Evolutionary conservation across 306 rosid genomes (phyloP), one percentile per base, ranked within the genome.

Genomic region (Quillaja saponaria): DNA sequence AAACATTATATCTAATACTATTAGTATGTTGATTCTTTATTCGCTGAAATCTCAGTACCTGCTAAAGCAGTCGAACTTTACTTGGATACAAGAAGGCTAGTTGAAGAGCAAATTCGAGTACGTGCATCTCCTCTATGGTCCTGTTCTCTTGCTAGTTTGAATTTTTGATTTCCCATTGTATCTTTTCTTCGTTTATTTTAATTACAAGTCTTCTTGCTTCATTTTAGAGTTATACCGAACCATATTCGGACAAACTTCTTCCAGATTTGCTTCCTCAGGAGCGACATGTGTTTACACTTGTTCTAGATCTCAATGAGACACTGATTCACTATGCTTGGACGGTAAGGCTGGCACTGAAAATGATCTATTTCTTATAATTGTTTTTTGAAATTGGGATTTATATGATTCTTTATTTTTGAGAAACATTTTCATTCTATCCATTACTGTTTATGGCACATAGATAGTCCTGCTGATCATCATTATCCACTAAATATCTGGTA

Each of bases 221-320:
- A 20, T 71, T 72, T 20, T 71, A 92, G 99, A 81, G 87, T 68
- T 89, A 83, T 66, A 80, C 96, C 0, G 99, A 92, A 68, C 99
- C 99, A 66, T 87, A 77, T 12, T 63, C 95, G 3, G 99, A 92
- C 55, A 89, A 86, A 83, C 99, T 92, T 76, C 99, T 92, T 83
- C 99, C 99, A 40, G 97, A 92, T 70, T 78, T 89, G 87, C 91
- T 72, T 68, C 96, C 97, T 66, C 63, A 77, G 72, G 97, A 92
- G 69, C 81, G 51, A 25, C 95, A 87, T 58, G 95, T 83, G 66
- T 86, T 87, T 77, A 92, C 99, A 28, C 99, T 92, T 48, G 99
- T 89, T 81, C 77, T 92, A 65, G 99, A 92, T 89, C 84, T 92
- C 34, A 87, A 92, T 37, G 99, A 89, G 80, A 92, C 99, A 11